Percentiles rank a stretch among this genome's conserved stretches.
phyloP scores from a whole-genome alignment of 768 basidiomycete genomes.

The Russula lepida region DNA sequence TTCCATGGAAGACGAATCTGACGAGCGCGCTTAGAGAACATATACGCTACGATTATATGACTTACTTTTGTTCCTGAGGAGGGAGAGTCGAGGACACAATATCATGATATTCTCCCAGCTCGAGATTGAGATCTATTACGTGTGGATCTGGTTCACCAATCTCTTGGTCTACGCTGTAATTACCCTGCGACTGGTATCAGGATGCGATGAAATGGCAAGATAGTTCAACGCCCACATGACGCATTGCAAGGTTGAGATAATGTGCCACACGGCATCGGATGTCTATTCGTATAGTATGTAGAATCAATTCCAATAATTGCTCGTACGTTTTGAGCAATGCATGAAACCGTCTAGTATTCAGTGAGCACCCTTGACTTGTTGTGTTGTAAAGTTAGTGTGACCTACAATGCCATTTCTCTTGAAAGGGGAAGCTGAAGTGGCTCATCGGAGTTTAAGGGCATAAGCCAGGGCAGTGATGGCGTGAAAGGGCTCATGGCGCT shows the following conservation, averaged over 20 bases:
- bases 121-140: slow-evolving; percentile 75
- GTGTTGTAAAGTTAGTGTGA: slow-evolving; percentile 40
- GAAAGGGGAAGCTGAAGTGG: slow-evolving; percentile 69
- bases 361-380: slow-evolving; percentile 59
- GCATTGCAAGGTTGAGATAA: slow-evolving; percentile 58
- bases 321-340: slow-evolving; percentile 85
- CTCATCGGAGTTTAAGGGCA: slow-evolving; percentile 34
- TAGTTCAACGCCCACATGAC: slow-evolving; percentile 31
- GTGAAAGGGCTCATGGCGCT: slow-evolving; percentile 39
- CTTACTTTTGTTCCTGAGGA: slow-evolving; percentile 58
- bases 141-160: slow-evolving; percentile 88
- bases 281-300: slow-evolving; percentile 83
- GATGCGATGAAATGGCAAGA: no score
- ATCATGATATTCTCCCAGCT: slow-evolving; percentile 71
- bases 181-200: slow-evolving; percentile 47
- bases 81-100: slow-evolving; percentile 54
- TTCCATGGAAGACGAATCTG: slow-evolving; percentile 83
- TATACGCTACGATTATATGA: background rate
- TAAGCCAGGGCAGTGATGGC: slow-evolving; percentile 37
- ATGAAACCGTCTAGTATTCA: slow-evolving; percentile 69
- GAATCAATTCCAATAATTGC: slow-evolving; percentile 77
- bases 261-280: slow-evolving; percentile 77
- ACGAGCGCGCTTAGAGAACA: slow-evolving; percentile 9
- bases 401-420: slow-evolving; percentile 82
- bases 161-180: slow-evolving; percentile 75